Evolutionary conservation across 768 basidiomycete genomes (phyloP).

Genomic region (Russula dissimulans): DNA sequence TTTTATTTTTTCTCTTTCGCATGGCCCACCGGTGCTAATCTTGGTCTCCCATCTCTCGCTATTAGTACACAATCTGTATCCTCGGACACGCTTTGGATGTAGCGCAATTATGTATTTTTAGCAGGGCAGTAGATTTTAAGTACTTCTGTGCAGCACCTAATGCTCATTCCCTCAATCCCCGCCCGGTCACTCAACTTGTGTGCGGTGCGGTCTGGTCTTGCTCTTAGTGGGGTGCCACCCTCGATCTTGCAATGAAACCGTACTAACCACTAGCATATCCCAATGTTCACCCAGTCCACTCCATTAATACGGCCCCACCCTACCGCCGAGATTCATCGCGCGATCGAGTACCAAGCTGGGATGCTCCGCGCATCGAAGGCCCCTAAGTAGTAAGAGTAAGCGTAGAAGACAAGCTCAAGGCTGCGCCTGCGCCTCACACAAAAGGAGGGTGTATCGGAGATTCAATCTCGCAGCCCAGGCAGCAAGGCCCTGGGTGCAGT

Average conservation of each 20-base stretch:
- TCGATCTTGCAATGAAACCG: not conserved
- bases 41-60: not conserved
- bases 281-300: not conserved
- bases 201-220: not conserved
- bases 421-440: not conserved
- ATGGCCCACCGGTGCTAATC: not conserved
- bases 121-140: constrained; percentile 1
- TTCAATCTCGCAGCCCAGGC: not conserved
- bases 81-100: constrained; percentile 4
- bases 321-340: not conserved
- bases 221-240: not conserved
- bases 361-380: not conserved
- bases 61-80: constrained; percentile 9
- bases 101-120: constrained; percentile 13
- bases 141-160: constrained; percentile 2
- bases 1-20: not conserved
- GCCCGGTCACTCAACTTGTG: not conserved
- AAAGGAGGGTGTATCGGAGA: not conserved
- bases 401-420: not conserved
- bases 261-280: too few species aligned
- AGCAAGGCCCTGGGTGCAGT: too few species aligned
- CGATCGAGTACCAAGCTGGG: not conserved
- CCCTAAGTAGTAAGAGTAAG: constrained; percentile 9
- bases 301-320: not conserved
- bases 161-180: not conserved